These are phyloP conservation scores for Cercospora beticola DNA, from an alignment of 2,329 filamentous ascomycete genomes.

Conservation along the genomic window DNA sequence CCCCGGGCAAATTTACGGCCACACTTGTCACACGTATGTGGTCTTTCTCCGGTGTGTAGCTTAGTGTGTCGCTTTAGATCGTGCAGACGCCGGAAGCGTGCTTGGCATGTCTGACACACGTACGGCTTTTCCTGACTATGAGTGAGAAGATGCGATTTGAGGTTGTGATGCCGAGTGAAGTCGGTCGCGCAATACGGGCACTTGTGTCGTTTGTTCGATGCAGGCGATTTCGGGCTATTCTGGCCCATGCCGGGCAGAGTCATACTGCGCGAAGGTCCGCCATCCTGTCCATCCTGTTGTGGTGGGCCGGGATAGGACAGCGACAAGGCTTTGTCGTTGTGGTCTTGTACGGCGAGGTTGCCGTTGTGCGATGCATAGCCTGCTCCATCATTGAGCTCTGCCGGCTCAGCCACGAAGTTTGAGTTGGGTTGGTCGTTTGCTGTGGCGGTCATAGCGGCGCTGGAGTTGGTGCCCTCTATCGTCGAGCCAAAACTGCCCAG, in stretches of 20 bases:
- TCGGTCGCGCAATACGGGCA: slow-evolving; percentile 96
- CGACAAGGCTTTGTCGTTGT: slow-evolving; percentile 56
- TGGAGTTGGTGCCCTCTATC: slow-evolving; percentile 47
- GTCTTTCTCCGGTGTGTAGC: slow-evolving; percentile 92
- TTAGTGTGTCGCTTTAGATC: slow-evolving; percentile 96
- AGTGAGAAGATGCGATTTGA: slow-evolving; percentile 94
- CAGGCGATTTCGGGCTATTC: slow-evolving; percentile 63
- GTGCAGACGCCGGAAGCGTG: slow-evolving; percentile 87
- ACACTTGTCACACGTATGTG: slow-evolving; percentile 92
- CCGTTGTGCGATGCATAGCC: slow-evolving; percentile 30
- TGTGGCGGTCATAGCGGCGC: slow-evolving; percentile 45
- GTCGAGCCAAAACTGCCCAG: slow-evolving; percentile 54
- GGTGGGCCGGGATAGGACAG: slow-evolving; percentile 65
- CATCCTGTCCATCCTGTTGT: slow-evolving; percentile 48
- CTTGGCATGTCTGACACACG: slow-evolving; percentile 87
- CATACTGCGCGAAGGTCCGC: slow-evolving; percentile 57
- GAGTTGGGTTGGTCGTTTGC: slow-evolving; percentile 48
- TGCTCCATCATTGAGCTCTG: slow-evolving; percentile 41
- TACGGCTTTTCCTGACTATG: slow-evolving; percentile 99
- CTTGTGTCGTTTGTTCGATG: slow-evolving; percentile 78
- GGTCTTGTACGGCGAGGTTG: slow-evolving; percentile 29
- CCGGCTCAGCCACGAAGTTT: slow-evolving; percentile 38
- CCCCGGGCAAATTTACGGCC: slow-evolving; percentile 92
- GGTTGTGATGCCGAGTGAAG: slow-evolving; percentile 94
- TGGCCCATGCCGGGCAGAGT: slow-evolving; percentile 53